Base-by-base conservation (phyloP, 768 basidiomycete species). In the Trametes punicea region DNA sequence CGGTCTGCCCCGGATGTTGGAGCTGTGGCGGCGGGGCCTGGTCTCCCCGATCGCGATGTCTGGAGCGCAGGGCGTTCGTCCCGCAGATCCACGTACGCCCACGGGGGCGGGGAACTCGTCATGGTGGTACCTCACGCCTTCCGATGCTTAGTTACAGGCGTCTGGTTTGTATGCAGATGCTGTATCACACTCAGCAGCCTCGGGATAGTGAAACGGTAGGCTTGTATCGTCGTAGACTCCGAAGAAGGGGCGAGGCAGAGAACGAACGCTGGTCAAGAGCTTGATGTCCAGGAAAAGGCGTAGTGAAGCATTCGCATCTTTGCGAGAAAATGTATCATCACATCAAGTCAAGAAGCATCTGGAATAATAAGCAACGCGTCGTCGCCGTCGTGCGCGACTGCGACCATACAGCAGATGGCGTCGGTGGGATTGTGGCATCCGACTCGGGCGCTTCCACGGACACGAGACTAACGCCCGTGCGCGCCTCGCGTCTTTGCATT, bases 21-120 rank as follows among this genome's bases (percentile, higher is more conserved):
- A 58, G 57, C 50, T n/a, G 57, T 45, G 26, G 41, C 36, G 46
- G 45, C 38, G 15, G 56, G 41, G 34, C 52, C 42, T 18, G 51
- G 34, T 30, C 20, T 23, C 21, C 41, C 11, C 15, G 49, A 50
- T 47, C 51, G 36, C 15, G 42, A n/a, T 15, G 25, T 26, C 25
- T 21, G 7, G 29, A 16, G 21, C 20, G 30, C 21, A 30, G 49
- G n/a, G 18, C 46, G 45, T 23, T 57, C 42, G 20, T 46, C 50
- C 44, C 50, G 48, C 40, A 45, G 18, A 21, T 54, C 52, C 30
- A 54, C 34, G 18, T 54, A 54, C 8, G 52, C 52, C 52, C 52
- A 54, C 27, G 45, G 27, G 23, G 56, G 44, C 38, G 56, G 44
- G 18, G 18, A 39, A 41, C 23, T 45, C n/a, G 34, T 8, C 52